Evolutionary conservation across 371 early-diverging fungal species (phyloP), one percentile per base, ranked within the genome.

Genomic region (Conidiobolus incongruus): DNA sequence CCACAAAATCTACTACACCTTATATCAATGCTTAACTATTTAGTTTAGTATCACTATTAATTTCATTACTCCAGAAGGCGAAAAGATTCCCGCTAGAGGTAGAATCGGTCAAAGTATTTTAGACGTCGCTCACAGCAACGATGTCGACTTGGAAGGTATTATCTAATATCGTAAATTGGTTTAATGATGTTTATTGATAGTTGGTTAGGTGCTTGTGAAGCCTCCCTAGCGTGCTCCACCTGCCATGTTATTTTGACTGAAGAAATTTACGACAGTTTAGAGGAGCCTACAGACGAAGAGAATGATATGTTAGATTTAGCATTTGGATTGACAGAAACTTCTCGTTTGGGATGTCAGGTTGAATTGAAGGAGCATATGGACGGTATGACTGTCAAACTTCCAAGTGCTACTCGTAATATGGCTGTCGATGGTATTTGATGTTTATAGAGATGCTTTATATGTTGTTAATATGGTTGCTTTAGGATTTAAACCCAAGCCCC

Each of bases 251-350:
- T 97, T 41, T 60, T 89, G 44, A 90, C 89, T 2, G 78, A 72
- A 15, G 63, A 76, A 26, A 66, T 81, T 47, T 99, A 77, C 60
- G 74, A 88, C 37, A 75, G 70, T 50, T 64, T 96, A 47, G 79
- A 77, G 40, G 92, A 91, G 51, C 93, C 97, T 4, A 70, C 82
- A 1, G 98, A 98, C 51, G 95, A 96, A 59, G 99, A 99, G 52
- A 91, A 95, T 54, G 99, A 99, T 63, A 90, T 99, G 86, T 61
- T 99, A 40, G 99, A 99, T 63, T 59, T 93, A 53, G 98, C 98
- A 6, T 98, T 91, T 70, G 95, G 90, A 8, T 66, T 93, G 47
- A 89, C 91, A 21, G 88, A 90, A 42, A 99, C 95, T n/a, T 94
- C 96, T 31, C 72, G 99, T 32, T 64, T 99, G 40, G 98, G 98